Evolutionary conservation across 1,284 basidiomycete species (phyloP).

Genomic region (Malassezia sp.): DNA sequence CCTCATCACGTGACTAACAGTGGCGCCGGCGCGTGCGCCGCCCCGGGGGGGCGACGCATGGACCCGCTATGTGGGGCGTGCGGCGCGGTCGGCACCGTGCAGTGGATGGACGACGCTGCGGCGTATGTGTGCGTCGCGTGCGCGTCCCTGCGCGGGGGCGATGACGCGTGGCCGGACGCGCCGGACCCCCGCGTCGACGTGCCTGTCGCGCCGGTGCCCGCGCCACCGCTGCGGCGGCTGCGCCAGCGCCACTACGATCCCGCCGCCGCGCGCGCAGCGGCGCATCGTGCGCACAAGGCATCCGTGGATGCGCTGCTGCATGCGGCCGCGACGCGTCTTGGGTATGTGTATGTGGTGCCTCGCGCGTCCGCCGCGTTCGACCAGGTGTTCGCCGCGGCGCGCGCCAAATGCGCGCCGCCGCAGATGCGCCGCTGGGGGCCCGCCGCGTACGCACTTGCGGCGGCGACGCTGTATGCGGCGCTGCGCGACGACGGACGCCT

Average conservation of each 20-base stretch:
- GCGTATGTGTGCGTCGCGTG: conserved; percentile 10
- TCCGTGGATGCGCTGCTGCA: conserved; percentile 2
- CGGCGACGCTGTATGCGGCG: conserved; percentile 11
- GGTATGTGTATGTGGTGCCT: conserved; percentile 7
- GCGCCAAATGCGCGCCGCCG: not conserved
- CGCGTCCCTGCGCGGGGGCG: not conserved
- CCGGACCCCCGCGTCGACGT: not conserved
- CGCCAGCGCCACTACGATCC: conserved; percentile 8
- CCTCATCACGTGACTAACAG: conserved; percentile 6
- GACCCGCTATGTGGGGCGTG: conserved; percentile 8
- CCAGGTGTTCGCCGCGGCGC: not conserved
- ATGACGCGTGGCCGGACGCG: not conserved
- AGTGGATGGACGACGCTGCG: conserved; percentile 2
- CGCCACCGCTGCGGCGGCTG: not conserved
- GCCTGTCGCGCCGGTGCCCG: not conserved
- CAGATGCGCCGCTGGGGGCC: conserved; percentile 1
- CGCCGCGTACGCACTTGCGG: conserved; percentile 1
- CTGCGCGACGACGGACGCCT: conserved; percentile 3
- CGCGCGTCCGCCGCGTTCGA: not conserved
- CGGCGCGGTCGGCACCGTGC: conserved; percentile 9
- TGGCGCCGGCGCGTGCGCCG: not conserved
- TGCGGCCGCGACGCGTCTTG: conserved; percentile 7
- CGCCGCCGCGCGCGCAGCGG: not conserved
- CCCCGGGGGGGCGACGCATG: conserved; percentile 1
- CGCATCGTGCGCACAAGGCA: not conserved